Base-by-base conservation (phyloP, 345 rosid species). In the Eucalyptus erythrocorys region DNA sequence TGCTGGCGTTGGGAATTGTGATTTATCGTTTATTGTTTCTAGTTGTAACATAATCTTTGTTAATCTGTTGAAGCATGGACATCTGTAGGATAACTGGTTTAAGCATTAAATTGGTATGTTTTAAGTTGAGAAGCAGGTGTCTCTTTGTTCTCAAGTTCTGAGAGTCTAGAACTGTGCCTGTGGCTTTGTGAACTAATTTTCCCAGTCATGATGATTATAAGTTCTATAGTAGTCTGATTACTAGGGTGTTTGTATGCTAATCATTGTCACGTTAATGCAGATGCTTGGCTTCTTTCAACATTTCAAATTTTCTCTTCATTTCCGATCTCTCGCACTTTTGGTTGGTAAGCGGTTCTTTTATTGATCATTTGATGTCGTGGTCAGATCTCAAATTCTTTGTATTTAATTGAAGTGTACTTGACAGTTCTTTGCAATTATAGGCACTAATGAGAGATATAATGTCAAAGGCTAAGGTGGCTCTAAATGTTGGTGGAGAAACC, bases 221-320 rank as follows among this genome's bases (percentile, higher is more conserved):
- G 68, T 27, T 61, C 68, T 61, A 61, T 43, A 40, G 14, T 61
- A 12, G 37, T 57, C 30, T 30, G 81, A 85, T 85, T 64, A 45
- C 55, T 53, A 12, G 14, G 66, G 68, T 27, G 68, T 30, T 34
- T 61, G 32, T 51, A 86, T 40, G 47, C 55, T 76, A 57, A 86
- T 86, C 43, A 57, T 90, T 79, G 42, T 91, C 49, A 68, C 86
- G 53, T 87, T 32, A 27, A 91, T 92, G 85, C 95, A 96, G 98
- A 96, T 97, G 98, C 92, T 96, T 89, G 96, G 96, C 27, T 96
- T 92, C 90, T 97, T 94, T 90, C 96, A 95, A 92, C 99, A 97
- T 93, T 94, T 90, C 91, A 97, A 95, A 93, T 89, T 97, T 85
- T 93, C 93, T 89, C 99, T 97, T 90, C 98, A 96, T 92, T 92